Evolutionary conservation across 139 green algal genomes (phyloP).

Genomic region (Astrephomene gubernaculifera): DNA sequence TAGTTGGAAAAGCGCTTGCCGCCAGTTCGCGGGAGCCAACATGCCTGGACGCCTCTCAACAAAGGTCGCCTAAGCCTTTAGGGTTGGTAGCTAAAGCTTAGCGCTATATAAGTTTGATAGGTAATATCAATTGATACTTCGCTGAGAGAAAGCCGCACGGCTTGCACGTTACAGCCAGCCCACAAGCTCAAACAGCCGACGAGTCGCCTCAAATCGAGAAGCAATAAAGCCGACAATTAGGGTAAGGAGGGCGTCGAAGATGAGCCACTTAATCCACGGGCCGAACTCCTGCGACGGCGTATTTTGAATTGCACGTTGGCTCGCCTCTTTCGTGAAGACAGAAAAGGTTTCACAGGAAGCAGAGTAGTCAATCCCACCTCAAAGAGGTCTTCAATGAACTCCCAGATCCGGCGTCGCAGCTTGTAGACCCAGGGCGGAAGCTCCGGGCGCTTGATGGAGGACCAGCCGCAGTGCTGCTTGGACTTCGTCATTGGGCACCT

Average conservation of each 20-base stretch:
- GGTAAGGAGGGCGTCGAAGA: conserved; percentile 23
- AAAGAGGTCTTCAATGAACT: conserved; percentile 37
- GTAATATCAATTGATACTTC: not conserved
- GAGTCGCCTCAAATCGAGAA: conserved; percentile 18
- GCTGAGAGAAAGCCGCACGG: not conserved
- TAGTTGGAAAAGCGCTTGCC: not conserved
- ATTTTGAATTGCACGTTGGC: no score
- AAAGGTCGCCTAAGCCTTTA: not conserved
- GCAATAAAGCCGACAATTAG: conserved; percentile 28
- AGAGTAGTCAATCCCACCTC: no score
- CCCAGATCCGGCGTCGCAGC: conserved; percentile 18
- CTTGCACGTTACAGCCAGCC: conserved; percentile 22
- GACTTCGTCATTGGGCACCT: conserved; percentile 10
- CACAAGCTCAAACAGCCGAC: conserved; percentile 33
- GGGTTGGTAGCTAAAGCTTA: no score
- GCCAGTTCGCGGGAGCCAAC: conserved; percentile 3
- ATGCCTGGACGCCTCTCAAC: not conserved
- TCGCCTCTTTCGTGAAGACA: no score
- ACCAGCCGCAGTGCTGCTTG: not conserved
- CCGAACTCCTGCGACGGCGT: conserved; percentile 20
- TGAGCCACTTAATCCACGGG: conserved; percentile 37
- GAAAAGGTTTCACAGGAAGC: no score
- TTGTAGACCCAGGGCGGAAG: conserved; percentile 23
- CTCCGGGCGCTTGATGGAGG: not conserved
- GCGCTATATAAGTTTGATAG: not conserved